Conservation (phyloP, 495 filamentous ascomycete genomes). For the Aspergillus leporis region DNA sequence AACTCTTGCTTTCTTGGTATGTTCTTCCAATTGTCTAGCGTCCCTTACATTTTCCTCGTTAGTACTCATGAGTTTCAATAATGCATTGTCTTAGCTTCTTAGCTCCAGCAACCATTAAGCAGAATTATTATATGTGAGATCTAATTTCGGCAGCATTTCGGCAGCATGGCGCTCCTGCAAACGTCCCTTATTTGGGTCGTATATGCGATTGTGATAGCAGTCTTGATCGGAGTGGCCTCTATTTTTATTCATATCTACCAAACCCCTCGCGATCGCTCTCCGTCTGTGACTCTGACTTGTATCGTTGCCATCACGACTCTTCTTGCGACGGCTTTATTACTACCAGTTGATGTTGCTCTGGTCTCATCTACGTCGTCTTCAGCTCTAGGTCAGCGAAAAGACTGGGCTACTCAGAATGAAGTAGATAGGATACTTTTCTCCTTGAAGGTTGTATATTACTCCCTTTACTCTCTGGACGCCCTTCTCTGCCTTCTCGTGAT, state of each 20-base stretch:
- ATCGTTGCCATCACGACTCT: conserved; percentile 83
- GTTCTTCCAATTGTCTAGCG: background rate
- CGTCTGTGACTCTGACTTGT: conserved; percentile 74
- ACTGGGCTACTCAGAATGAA: conserved; percentile 82
- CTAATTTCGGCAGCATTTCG: background rate
- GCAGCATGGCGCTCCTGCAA: conserved; percentile 69
- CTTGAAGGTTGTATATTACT: conserved; percentile 88
- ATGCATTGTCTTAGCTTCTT: background rate
- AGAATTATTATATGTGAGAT: conserved; percentile 16
- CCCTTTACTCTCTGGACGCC: conserved; percentile 88
- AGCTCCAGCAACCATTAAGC: background rate
- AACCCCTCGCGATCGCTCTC: conserved; percentile 79
- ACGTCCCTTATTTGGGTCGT: conserved; percentile 87
- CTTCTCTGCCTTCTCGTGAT: conserved; percentile 86
- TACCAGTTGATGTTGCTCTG: conserved; percentile 93
- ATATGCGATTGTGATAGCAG: conserved; percentile 75
- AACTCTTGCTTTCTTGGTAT: background rate
- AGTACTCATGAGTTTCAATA: background rate
- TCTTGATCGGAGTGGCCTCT: conserved; percentile 69
- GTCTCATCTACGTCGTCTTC: conserved; percentile 83
- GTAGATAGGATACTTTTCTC: conserved; percentile 76
- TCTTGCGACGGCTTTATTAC: conserved; percentile 86
- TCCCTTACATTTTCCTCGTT: background rate
- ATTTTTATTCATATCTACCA: conserved; percentile 88
- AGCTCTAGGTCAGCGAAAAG: conserved; percentile 78